Percentiles rank a stretch among this genome's conserved stretches.
Evolutionary conservation across 257 asterid species (phyloP).

Genomic region (Leonotis leonurus): DNA sequence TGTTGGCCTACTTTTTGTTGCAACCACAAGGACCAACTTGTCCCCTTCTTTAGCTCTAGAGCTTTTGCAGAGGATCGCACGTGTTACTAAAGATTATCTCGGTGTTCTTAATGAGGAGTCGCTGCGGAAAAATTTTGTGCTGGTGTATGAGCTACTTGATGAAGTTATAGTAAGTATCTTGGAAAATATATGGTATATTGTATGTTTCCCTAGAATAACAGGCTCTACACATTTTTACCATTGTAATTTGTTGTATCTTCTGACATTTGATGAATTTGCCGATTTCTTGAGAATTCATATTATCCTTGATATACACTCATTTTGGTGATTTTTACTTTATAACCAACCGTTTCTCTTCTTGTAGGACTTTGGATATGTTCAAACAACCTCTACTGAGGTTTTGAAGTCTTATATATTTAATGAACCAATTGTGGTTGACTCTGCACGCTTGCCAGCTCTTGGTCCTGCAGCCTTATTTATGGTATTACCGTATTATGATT

Average conservation of each 20-base stretch:
- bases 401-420: constrained; percentile 89
- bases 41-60: constrained; percentile 94
- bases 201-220: constrained; percentile 3
- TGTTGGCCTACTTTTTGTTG: constrained; percentile 92
- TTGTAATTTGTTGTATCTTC: not conserved
- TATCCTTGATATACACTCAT: not conserved
- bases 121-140: constrained; percentile 87
- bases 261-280: constrained; percentile 1
- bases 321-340: constrained; percentile 10
- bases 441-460: constrained; percentile 79
- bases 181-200: not conserved
- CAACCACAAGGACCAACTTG: constrained; percentile 76
- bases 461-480: constrained; percentile 95
- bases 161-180: constrained; percentile 83
- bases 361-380: constrained; percentile 98
- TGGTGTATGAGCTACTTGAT: constrained; percentile 94
- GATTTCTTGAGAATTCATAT: constrained; percentile 4
- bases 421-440: constrained; percentile 92
- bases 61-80: constrained; percentile 97
- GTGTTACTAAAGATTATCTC: constrained; percentile 93
- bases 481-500: no score
- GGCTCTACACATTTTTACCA: not conserved
- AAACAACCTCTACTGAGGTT: constrained; percentile 95
- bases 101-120: constrained; percentile 96
- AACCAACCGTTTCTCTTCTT: constrained; percentile 15